A percentile compares a stretch with the other conserved stretches of the same genome.
These are phyloP conservation scores for Pelargonium citronellum DNA, from an alignment of 441 rosid species.

Conservation along the genomic window DNA sequence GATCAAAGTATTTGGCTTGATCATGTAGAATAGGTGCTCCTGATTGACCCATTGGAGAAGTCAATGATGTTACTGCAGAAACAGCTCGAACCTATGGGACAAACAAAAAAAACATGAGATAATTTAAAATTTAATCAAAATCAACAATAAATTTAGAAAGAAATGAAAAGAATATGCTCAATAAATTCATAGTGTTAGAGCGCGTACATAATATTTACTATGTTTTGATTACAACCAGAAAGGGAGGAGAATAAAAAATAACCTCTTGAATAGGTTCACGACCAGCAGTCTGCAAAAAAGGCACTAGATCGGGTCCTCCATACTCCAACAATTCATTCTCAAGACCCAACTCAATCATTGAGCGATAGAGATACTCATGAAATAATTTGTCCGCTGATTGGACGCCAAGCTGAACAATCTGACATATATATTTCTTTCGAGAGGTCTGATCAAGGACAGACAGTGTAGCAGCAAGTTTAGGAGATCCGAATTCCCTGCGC, in stretches of 20 bases:
- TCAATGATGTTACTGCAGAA: slow-evolving; percentile 35
- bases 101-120: slow-evolving; percentile 15
- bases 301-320: slow-evolving; percentile 94
- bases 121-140: background rate
- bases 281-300: slow-evolving; percentile 80
- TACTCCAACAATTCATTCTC: slow-evolving; percentile 89
- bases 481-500: slow-evolving; percentile 52
- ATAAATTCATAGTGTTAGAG: too few relatives aligned
- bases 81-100: slow-evolving; percentile 41
- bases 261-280: slow-evolving; percentile 65
- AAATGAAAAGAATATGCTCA: too few relatives aligned
- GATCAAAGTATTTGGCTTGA: slow-evolving; percentile 76
- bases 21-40: slow-evolving; percentile 45
- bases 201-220: too few relatives aligned
- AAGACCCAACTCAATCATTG: slow-evolving; percentile 84
- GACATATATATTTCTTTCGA: slow-evolving; percentile 68
- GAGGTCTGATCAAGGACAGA: slow-evolving; percentile 65
- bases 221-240: too few relatives aligned
- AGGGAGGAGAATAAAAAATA: background rate
- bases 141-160: background rate
- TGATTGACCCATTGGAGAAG: slow-evolving; percentile 50
- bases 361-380: slow-evolving; percentile 67
- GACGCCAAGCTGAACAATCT: slow-evolving; percentile 91
- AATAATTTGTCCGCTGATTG: slow-evolving; percentile 82
- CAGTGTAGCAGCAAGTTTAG: slow-evolving; percentile 39